phyloP scores from a whole-genome alignment of 192 early-diverging fungal species.

The Haplosporangium gracile region DNA sequence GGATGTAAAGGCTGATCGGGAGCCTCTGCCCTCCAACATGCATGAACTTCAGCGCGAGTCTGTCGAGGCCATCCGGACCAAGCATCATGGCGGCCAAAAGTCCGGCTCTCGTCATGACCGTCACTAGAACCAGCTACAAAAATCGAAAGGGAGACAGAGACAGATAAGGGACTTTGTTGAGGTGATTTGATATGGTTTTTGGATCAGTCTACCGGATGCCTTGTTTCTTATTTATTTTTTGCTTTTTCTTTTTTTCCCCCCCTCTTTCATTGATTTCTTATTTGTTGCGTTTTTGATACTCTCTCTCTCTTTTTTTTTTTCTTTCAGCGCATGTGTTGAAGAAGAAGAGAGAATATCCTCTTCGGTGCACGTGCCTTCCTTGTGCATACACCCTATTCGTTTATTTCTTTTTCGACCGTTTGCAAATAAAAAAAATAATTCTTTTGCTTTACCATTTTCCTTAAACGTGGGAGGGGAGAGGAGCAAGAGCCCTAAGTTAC shows the following conservation, averaged over 20 bases:
- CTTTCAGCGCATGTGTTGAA: neutral
- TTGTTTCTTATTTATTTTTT: too few species aligned
- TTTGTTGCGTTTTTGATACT: too few species aligned
- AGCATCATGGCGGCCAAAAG: neutral
- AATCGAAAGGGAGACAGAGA: too few species aligned
- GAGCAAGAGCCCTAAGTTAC: neutral
- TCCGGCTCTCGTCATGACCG: neutral
- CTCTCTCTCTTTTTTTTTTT: neutral
- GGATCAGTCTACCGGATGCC: too few species aligned
- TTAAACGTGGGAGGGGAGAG: neutral
- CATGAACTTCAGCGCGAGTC: conserved; percentile 30
- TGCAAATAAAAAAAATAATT: neutral
- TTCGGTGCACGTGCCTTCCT: neutral
- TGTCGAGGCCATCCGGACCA: neutral
- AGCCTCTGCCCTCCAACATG: conserved; percentile 20
- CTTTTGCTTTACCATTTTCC: neutral
- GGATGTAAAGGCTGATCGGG: conserved; percentile 48
- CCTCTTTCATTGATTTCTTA: too few species aligned
- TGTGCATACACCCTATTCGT: neutral
- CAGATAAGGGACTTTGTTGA: too few species aligned
- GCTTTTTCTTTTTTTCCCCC: too few species aligned
- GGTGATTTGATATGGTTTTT: too few species aligned
- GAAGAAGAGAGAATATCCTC: neutral
- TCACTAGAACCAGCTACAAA: neutral
- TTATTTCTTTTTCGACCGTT: neutral